These are phyloP conservation scores for Spongospora subterranea DNA, from an alignment of 208 protist species.

Conservation along the genomic window DNA sequence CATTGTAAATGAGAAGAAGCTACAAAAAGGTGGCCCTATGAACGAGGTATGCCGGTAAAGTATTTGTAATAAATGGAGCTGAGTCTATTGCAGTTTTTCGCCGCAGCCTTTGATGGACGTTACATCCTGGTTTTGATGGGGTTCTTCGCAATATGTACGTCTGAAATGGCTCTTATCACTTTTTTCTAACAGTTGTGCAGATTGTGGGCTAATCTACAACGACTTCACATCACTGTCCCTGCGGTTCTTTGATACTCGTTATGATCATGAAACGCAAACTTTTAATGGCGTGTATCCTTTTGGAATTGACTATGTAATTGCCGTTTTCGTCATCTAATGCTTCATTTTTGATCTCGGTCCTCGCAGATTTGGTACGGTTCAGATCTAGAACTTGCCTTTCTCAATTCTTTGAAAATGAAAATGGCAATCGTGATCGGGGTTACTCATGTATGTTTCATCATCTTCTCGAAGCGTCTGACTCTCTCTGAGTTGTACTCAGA, in stretches of 20 bases:
- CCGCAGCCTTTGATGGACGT: neutral
- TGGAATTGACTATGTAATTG: slow-evolving; percentile 27
- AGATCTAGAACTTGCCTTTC: slow-evolving; percentile 89
- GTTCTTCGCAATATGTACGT: slow-evolving; percentile 28
- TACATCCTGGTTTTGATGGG: slow-evolving; percentile 37
- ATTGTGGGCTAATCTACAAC: slow-evolving; percentile 64
- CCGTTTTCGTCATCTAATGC: neutral
- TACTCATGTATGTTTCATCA: slow-evolving; percentile 54
- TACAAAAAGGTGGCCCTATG: slow-evolving; percentile 46
- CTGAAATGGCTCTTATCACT: neutral
- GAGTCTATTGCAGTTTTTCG: slow-evolving; percentile 3
- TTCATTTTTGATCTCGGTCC: neutral
- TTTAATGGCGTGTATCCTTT: slow-evolving; percentile 36
- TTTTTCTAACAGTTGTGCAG: neutral
- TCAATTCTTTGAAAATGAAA: slow-evolving; percentile 99
- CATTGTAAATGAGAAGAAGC: slow-evolving; percentile 54
- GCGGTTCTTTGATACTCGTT: slow-evolving; percentile 35
- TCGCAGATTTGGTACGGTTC: slow-evolving; percentile 57
- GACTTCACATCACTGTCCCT: slow-evolving; percentile 59
- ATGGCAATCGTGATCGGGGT: slow-evolving; percentile 85
- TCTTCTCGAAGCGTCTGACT: neutral
- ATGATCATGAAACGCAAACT: neutral
- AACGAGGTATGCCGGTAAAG: neutral
- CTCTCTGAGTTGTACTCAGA: slow-evolving; percentile 34
- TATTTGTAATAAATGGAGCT: neutral